Percentiles rank a stretch among this genome's conserved stretches.
Conservation (phyloP, 768 basidiomycete species). For the Suillus placidus region DNA sequence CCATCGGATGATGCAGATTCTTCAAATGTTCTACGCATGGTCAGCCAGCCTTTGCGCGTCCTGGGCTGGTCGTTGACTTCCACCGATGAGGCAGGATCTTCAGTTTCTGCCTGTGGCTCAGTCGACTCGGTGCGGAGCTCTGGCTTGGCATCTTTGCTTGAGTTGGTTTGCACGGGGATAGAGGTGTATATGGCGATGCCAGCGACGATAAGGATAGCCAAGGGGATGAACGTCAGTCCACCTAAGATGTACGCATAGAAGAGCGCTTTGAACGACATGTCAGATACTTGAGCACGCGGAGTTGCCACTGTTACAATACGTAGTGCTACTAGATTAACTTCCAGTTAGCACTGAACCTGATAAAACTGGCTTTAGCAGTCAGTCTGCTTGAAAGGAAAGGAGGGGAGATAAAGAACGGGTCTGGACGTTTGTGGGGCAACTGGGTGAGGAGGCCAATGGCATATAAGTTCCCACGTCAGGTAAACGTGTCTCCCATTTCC, state of each 20-base stretch:
- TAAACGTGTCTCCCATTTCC: constrained; percentile 4
- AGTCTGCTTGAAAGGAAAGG: not conserved
- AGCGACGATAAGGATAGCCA: constrained; percentile 60
- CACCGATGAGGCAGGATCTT: constrained; percentile 14
- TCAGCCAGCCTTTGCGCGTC: constrained; percentile 81
- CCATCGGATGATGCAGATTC: constrained; percentile 58
- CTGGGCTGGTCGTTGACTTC: constrained; percentile 60
- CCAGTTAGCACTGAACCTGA: not conserved
- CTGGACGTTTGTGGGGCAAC: not conserved
- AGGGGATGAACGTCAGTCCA: constrained; percentile 87
- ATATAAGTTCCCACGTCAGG: constrained; percentile 3
- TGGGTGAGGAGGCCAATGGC: not conserved
- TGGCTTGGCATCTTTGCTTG: constrained; percentile 41
- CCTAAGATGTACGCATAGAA: constrained; percentile 88
- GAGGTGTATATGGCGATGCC: constrained; percentile 81
- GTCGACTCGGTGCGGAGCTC: constrained; percentile 26
- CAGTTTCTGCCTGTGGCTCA: constrained; percentile 25
- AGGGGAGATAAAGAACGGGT: not conserved
- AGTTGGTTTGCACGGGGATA: constrained; percentile 67
- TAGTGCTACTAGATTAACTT: not conserved
- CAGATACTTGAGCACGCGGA: not conserved
- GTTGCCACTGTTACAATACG: not conserved
- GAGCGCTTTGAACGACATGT: constrained; percentile 71
- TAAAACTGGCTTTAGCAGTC: constrained; percentile 1
- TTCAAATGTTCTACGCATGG: constrained; percentile 78